Conservation (phyloP, 768 basidiomycete genomes). For the Pilatotrama ljubarskyi region DNA sequence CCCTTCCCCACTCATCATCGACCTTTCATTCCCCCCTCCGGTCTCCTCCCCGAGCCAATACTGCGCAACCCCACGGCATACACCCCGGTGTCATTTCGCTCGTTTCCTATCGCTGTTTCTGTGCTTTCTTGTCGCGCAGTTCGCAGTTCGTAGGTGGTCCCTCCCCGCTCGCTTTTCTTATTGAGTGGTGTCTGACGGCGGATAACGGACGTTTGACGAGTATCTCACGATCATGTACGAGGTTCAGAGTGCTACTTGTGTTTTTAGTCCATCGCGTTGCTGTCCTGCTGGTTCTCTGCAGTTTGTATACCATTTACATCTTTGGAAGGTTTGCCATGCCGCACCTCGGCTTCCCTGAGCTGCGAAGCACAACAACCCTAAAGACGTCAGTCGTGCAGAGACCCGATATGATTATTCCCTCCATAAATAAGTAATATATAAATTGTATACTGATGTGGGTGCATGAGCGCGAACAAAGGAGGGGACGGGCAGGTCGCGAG, state of each 20-base stretch:
- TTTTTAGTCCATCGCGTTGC: background rate
- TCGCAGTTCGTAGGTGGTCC: background rate
- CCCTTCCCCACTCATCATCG: background rate
- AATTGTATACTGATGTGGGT: background rate
- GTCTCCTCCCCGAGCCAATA: background rate
- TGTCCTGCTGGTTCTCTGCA: background rate
- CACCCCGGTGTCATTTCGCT: background rate
- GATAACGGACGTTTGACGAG: slow-evolving; percentile 9
- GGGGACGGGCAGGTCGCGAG: background rate
- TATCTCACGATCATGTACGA: slow-evolving; percentile 13
- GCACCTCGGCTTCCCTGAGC: too few species aligned
- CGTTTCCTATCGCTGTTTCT: background rate
- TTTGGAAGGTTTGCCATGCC: too few species aligned
- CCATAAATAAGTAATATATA: slow-evolving; percentile 17
- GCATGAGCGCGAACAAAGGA: background rate
- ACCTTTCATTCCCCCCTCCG: background rate
- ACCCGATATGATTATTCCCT: slow-evolving; percentile 2
- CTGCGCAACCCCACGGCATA: background rate
- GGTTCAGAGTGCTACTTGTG: background rate
- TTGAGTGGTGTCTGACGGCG: background rate
- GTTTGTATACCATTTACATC: too few species aligned
- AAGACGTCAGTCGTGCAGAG: background rate
- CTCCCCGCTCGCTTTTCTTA: background rate
- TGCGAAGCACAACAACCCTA: background rate
- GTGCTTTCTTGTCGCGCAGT: slow-evolving; percentile 1